phyloP scores from a whole-genome alignment of 257 asterid genomes.

The Leonotis leonurus region DNA sequence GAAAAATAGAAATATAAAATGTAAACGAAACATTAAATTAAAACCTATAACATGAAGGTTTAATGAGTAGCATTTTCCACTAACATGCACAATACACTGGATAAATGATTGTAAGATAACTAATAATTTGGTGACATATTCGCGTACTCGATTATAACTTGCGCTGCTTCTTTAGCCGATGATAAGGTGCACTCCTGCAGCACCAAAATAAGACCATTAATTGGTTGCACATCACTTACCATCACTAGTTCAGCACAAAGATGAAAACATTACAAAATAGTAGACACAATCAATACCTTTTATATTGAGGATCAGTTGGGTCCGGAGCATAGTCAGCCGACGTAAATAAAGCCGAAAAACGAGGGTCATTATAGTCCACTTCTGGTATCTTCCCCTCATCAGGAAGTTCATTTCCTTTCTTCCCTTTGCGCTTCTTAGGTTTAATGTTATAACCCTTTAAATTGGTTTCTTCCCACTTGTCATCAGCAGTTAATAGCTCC shows the following conservation, averaged over 20 bases:
- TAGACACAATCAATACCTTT: slow-evolving; percentile 42
- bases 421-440: slow-evolving; percentile 57
- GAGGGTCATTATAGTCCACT: slow-evolving; percentile 58
- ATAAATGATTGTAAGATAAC: no score
- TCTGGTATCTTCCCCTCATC: slow-evolving; percentile 67
- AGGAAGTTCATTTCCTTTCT: slow-evolving; percentile 42
- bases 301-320: slow-evolving; percentile 95
- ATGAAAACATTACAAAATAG: neutral
- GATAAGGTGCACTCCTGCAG: slow-evolving; percentile 30
- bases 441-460: slow-evolving; percentile 78
- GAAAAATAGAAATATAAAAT: no score
- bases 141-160: no score
- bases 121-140: no score
- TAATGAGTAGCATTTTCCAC: no score
- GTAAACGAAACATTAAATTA: no score
- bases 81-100: no score
- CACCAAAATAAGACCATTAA: neutral
- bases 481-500: slow-evolving; percentile 78
- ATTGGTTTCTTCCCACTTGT: slow-evolving; percentile 40
- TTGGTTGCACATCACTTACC: neutral
- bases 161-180: slow-evolving; percentile 23
- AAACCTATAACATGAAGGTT: no score
- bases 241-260: neutral
- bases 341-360: slow-evolving; percentile 56
- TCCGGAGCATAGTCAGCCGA: slow-evolving; percentile 69